phyloP scores from a whole-genome alignment of 1,139 yeast species.

The Taphrina pruni region DNA sequence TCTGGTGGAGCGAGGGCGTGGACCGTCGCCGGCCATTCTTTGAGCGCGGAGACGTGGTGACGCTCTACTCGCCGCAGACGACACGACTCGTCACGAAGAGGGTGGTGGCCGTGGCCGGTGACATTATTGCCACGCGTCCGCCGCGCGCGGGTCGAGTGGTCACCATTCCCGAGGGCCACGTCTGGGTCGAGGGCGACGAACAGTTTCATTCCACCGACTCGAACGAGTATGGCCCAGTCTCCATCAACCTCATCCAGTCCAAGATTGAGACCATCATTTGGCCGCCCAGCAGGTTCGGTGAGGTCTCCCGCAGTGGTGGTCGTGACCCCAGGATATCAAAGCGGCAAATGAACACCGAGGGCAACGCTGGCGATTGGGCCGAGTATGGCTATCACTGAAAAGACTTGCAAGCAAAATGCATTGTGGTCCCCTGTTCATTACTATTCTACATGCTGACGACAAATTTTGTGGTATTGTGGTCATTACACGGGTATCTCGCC shows the following conservation, averaged over 20 bases:
- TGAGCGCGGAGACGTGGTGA: constrained; percentile 69
- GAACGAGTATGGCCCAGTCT: constrained; percentile 82
- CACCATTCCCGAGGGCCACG: constrained; percentile 43
- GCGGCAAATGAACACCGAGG: constrained; percentile 36
- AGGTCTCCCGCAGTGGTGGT: constrained; percentile 25
- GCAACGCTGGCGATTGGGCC: constrained; percentile 39
- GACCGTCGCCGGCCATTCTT: neutral
- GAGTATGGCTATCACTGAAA: constrained; percentile 29
- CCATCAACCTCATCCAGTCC: constrained; percentile 52
- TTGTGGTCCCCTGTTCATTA: neutral
- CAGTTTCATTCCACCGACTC: constrained; percentile 79
- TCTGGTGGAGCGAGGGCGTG: constrained; percentile 37
- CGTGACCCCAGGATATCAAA: constrained; percentile 39
- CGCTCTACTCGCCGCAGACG: constrained; percentile 54
- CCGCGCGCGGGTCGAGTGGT: constrained; percentile 32
- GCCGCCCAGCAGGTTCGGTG: constrained; percentile 41
- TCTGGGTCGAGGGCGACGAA: constrained; percentile 82
- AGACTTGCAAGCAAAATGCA: no score
- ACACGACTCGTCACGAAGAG: constrained; percentile 68
- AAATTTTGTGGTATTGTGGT: no score
- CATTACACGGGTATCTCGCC: no score
- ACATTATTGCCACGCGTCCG: constrained; percentile 61
- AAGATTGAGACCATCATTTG: constrained; percentile 40
- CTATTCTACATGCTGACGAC: neutral
- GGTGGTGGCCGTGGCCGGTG: constrained; percentile 76